A percentile compares a stretch with the other conserved stretches of the same genome.
Evolutionary conservation across 1,139 yeast species (phyloP).

Genomic region (Entelexis sorbosivorans): DNA sequence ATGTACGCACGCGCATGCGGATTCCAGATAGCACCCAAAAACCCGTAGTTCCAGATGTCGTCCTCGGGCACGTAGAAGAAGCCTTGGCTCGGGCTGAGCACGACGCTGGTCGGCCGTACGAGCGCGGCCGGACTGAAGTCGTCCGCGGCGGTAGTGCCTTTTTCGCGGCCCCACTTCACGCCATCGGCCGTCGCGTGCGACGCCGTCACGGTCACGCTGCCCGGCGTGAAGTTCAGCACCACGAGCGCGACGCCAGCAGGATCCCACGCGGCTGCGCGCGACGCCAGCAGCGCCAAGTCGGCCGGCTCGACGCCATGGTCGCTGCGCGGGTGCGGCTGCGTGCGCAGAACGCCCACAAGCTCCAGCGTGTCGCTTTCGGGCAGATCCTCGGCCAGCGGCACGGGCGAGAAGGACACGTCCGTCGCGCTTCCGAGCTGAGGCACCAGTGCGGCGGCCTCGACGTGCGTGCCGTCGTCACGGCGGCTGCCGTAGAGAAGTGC

Average conservation of each 20-base stretch:
- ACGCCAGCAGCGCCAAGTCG: conserved; percentile 54
- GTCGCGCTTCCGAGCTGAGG: conserved; percentile 79
- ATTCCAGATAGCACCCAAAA: conserved; percentile 78
- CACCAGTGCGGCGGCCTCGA: conserved; percentile 66
- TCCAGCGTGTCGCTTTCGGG: conserved; percentile 37
- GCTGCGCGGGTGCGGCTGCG: conserved; percentile 65
- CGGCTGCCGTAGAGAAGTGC: conserved; percentile 70
- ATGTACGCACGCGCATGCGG: conserved; percentile 48
- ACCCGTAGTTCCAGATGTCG: conserved; percentile 81
- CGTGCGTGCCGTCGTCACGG: conserved; percentile 55
- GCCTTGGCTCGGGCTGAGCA: conserved; percentile 39
- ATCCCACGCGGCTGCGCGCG: conserved; percentile 34
- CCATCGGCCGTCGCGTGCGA: conserved; percentile 56
- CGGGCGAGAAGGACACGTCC: conserved; percentile 49
- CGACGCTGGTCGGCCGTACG: conserved; percentile 34
- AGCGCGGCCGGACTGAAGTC: conserved; percentile 50
- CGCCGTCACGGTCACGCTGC: conserved; percentile 69
- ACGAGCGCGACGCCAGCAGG: conserved; percentile 25
- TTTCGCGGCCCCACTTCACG: conserved; percentile 61
- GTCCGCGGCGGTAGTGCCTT: conserved; percentile 42
- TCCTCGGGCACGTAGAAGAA: conserved; percentile 79
- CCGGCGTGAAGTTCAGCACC: conserved; percentile 69
- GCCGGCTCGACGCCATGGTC: conserved; percentile 37
- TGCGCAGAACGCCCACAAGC: conserved; percentile 56
- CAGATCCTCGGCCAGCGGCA: conserved; percentile 24